Conservation (phyloP, 2,329 filamentous ascomycete species). For the Sclerotinia sclerotiorum region DNA sequence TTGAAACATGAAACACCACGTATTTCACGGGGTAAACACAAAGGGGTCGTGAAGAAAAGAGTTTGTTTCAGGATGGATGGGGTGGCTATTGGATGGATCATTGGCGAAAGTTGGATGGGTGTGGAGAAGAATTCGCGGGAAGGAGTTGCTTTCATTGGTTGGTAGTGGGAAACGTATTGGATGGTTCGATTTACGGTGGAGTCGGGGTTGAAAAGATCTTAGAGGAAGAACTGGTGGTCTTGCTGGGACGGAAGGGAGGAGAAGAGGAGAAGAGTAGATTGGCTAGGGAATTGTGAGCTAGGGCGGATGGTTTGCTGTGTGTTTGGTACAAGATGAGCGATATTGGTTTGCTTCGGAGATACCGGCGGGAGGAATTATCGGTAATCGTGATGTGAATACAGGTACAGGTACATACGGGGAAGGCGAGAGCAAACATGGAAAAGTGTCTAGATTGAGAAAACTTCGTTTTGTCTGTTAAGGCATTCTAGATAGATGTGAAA, state of each 20-base stretch:
- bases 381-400: background rate
- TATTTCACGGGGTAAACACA: slow-evolving; percentile 14
- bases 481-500: background rate
- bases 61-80: slow-evolving; percentile 8
- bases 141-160: background rate
- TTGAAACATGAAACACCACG: slow-evolving; percentile 21
- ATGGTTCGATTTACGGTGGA: background rate
- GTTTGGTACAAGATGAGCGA: background rate
- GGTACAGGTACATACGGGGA: background rate
- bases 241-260: background rate
- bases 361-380: background rate
- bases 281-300: background rate
- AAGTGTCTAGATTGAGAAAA: background rate
- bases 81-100: slow-evolving; percentile 2
- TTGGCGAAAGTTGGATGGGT: background rate
- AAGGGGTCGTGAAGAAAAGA: background rate
- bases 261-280: slow-evolving; percentile 3
- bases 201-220: background rate
- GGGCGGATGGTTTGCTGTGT: background rate
- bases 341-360: background rate
- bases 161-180: background rate
- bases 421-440: slow-evolving; percentile 5
- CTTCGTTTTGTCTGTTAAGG: background rate
- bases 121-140: background rate
- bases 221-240: slow-evolving; percentile 1